A percentile compares a stretch with the other conserved stretches of the same genome.
These are phyloP conservation scores for Annulohypoxylon nitens DNA, from an alignment of 495 filamentous ascomycete genomes.

Conservation along the genomic window DNA sequence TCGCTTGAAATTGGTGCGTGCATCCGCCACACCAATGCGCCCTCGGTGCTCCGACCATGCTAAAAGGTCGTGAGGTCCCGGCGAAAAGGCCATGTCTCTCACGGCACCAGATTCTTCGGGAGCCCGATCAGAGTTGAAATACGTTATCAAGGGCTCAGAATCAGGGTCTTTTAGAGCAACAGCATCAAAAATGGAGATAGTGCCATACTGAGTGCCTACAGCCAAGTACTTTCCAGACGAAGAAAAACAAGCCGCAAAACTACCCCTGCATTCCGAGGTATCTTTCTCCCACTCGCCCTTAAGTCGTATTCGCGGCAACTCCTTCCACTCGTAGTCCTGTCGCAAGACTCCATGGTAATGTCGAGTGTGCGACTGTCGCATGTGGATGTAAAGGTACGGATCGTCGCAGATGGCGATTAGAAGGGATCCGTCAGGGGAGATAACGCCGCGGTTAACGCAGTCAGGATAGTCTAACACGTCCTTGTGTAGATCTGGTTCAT, in stretches of 20 bases:
- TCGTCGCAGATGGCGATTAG: slow-evolving; percentile 89
- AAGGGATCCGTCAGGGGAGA: slow-evolving; percentile 87
- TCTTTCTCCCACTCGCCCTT: slow-evolving; percentile 63
- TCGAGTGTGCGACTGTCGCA: slow-evolving; percentile 54
- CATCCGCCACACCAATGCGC: slow-evolving; percentile 84
- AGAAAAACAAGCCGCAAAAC: slow-evolving; percentile 69
- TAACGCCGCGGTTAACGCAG: slow-evolving; percentile 89
- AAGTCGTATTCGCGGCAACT: slow-evolving; percentile 59
- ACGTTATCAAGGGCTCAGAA: slow-evolving; percentile 57
- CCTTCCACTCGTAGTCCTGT: slow-evolving; percentile 56
- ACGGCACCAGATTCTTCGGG: slow-evolving; percentile 78
- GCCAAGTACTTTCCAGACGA: slow-evolving; percentile 65
- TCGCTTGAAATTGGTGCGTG: slow-evolving; percentile 79
- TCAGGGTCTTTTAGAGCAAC: slow-evolving; percentile 53
- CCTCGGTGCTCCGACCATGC: slow-evolving; percentile 94
- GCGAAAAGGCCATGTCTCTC: slow-evolving; percentile 90
- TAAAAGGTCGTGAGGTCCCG: slow-evolving; percentile 89
- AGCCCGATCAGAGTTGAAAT: slow-evolving; percentile 69
- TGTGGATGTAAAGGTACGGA: slow-evolving; percentile 84
- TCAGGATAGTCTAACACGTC: slow-evolving; percentile 78
- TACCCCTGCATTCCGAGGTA: slow-evolving; percentile 63
- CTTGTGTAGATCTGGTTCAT: slow-evolving; percentile 59
- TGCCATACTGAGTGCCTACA: slow-evolving; percentile 69
- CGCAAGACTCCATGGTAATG: slow-evolving; percentile 45
- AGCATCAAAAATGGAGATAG: slow-evolving; percentile 66